Evolutionary conservation across 176 grass and related monocot genomes (phyloP).

Genomic region (Puccinellia tenuiflora): DNA sequence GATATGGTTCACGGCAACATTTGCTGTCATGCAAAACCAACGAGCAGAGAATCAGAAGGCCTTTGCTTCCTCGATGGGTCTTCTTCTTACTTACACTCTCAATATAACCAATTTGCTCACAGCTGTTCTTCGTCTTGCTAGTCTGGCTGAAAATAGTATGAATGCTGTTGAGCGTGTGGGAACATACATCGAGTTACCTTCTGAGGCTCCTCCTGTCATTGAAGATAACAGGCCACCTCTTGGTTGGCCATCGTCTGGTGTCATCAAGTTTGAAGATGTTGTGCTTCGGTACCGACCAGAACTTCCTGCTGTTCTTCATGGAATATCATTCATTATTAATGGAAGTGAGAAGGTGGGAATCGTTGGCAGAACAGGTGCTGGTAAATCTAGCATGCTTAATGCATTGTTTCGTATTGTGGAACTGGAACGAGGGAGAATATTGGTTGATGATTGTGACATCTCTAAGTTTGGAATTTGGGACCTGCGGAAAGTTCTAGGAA

Average conservation of each 20-base stretch:
- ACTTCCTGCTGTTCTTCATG: conserved; percentile 95
- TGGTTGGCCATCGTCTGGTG: conserved; percentile 88
- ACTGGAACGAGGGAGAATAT: conserved; percentile 71
- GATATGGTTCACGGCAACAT: conserved; percentile 97
- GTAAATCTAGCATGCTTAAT: conserved; percentile 99
- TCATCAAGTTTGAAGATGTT: conserved; percentile 85
- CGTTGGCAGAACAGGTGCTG: conserved; percentile 95
- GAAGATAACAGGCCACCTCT: conserved; percentile 79
- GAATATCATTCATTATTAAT: conserved; percentile 92
- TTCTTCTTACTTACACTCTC: conserved; percentile 89
- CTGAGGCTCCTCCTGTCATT: conserved; percentile 91
- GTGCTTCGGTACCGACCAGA: conserved; percentile 88
- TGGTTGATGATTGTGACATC: conserved; percentile 77
- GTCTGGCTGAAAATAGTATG: conserved; percentile 99
- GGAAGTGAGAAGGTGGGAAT: conserved; percentile 93
- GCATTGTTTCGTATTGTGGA: conserved; percentile 95
- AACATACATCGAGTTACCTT: conserved; percentile 85
- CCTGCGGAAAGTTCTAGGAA: conserved; percentile 88
- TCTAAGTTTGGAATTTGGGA: conserved; percentile 95
- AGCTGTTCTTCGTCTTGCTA: conserved; percentile 76
- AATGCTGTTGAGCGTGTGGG: conserved; percentile 94
- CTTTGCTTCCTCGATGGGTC: conserved; percentile 97
- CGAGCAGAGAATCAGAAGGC: conserved; percentile 80
- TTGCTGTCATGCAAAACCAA: conserved; percentile 99
- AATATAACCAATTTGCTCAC: conserved; percentile 96